Evolutionary conservation across 805 yeast genomes (phyloP), one percentile per base, ranked within the genome.

Genomic region (Tanozyma kutaoensis): DNA sequence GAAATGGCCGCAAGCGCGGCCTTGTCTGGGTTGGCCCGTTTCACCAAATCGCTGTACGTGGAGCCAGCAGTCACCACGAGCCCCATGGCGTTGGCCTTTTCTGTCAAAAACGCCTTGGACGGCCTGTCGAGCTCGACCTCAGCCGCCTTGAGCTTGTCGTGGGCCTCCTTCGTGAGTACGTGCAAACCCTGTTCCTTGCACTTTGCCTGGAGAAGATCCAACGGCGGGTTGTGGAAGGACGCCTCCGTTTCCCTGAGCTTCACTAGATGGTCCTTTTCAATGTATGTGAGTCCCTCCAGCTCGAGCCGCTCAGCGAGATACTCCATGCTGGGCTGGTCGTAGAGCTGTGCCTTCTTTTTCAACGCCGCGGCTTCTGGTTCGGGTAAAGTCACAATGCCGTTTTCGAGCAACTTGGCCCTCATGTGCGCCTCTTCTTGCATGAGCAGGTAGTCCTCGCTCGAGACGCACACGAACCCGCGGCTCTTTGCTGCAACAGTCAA

Each of bases 1-100:
- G 19, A 23, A 2, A 14, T 21, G 14, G 6, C 12, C 6, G 37
- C 16, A 4, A 30, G 31, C 1, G 20, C 28, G 2, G 23, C 14
- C 10, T 25, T 22, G 3, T 40, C 40, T 2, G 22, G 17, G 18
- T 32, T 15, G 0, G 43, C 40, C 12, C 26, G 29, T n/a, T 36
- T 35, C 4, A 39, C 45, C 22, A 58, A 34, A 17, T 51, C 46
- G 13, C 55, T 61, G 26, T 52, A 48, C 13, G 43, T 41, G 12
- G 39, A 35, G 2, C 52, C 29, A 1, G 60, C 34, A 1, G 57
- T 37, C 3, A 56, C 39, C 13, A 48, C 48, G 14, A 50, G 37
- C 1, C 61, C 61, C 22, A 51, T 29, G 12, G 49, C 45, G 32
- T 52, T 51, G 10, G 64, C 61, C 32, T 52, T 56, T 4, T 37